Percentiles rank a stretch among this genome's conserved stretches.
phyloP scores from a whole-genome alignment of 1,284 basidiomycete genomes.

The Coniferiporia sulphurascens region DNA sequence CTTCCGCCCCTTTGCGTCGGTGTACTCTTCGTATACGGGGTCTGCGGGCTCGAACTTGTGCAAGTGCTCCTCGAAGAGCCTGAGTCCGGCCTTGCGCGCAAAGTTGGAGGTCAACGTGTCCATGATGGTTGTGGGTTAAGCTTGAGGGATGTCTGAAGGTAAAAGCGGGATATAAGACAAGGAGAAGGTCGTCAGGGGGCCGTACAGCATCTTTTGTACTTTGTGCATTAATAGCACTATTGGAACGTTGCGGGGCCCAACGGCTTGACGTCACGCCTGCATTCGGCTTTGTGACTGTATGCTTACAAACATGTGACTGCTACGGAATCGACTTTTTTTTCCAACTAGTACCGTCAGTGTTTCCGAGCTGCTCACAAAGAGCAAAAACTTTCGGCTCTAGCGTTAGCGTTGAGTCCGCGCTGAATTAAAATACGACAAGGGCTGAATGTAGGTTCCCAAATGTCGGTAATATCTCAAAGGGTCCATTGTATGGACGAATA shows the following conservation, averaged over 20 bases:
- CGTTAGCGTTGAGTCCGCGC: too few species aligned
- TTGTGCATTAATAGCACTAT: background rate
- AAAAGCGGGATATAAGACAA: background rate
- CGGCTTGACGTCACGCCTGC: background rate
- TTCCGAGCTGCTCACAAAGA: too few species aligned
- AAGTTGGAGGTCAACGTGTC: slow-evolving; percentile 35
- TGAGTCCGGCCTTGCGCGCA: slow-evolving; percentile 41
- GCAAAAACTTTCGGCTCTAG: too few species aligned
- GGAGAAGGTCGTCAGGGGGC: background rate
- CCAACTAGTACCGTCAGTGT: too few species aligned
- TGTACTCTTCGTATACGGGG: slow-evolving; percentile 76
- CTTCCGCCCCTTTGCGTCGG: slow-evolving; percentile 59
- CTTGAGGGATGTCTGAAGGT: background rate
- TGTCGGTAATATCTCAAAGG: background rate
- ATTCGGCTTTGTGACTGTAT: background rate
- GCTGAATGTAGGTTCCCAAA: background rate
- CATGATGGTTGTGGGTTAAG: background rate
- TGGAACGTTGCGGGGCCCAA: background rate
- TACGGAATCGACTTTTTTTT: too few species aligned
- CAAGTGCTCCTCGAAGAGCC: slow-evolving; percentile 59
- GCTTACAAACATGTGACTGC: background rate
- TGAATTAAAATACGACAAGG: too few species aligned
- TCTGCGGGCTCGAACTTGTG: slow-evolving; percentile 67
- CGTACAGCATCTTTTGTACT: background rate
- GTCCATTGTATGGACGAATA: too few species aligned